Base-by-base conservation (phyloP, 1,139 yeast species). In the Diutina pseudorugosa region DNA sequence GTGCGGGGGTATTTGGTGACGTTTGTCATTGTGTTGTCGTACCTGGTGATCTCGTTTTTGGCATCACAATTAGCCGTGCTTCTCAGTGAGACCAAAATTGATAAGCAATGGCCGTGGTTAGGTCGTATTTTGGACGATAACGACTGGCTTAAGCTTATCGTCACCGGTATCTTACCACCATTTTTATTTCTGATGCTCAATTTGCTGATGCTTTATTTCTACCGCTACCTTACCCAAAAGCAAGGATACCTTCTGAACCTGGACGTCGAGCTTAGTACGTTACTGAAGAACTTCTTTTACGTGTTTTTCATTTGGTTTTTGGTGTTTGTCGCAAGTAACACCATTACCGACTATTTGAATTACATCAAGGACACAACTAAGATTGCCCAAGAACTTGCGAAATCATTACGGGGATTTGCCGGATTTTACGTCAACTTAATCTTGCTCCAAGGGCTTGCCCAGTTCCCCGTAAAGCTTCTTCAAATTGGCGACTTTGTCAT, bases 171-270 rank as follows among this genome's bases (percentile, higher is more conserved):
- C 51, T 60, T 64, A 47, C 68, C 68, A 8, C 67, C 68, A 9
- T 61, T 62, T 51, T 61, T 64, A 51, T 87, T 86, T 69, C 83
- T 95, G 1, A 63, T 85, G 51, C 76, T 89, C 65, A 88, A 86
- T 64, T 77, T 82, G 19, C 70, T 79, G 20, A 74, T 87, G 59
- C 96, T 96, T 1, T 87, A 83, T 64, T 75, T 87, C 52, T 88
- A 85, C 61, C 81, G 83, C 33, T 85, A 77, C 67, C 72, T 88
- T 47, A 79, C 95, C 2, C 69, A 75, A 48, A 66, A 75, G 52
- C 96, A 88, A 65, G 96, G 96, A 0, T 79, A 79, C 60, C 75
- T 87, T 8, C 85, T 94, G 7, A 81, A 82, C 58, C 88, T 93
- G 41, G 95, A 88, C 59, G 87, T 82, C 53, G 96, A 88, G 64